Evolutionary conservation across 1,284 basidiomycete genomes (phyloP), one percentile per base, ranked within the genome.

Genomic region (Sanghuangporus weigelae): DNA sequence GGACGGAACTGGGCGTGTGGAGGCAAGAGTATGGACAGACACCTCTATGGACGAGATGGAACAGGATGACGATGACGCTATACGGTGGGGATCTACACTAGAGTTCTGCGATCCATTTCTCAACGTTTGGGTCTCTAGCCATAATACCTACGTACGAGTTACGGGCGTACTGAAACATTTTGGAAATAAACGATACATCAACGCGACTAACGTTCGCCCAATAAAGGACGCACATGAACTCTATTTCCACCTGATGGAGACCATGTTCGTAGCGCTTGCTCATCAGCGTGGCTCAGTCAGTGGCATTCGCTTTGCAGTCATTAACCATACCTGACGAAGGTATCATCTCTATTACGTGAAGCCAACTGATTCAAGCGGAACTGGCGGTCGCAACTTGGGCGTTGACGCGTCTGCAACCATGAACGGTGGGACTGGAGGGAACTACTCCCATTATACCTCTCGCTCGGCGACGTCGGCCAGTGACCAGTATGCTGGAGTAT

Each of bases 141-240:
- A 53, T 44, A 11, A 40, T 62, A 51, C 36, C 62, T 55, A 60
- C 72, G 87, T 96, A 44, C 86, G 92, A n/a, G 85, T 97, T 26
- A 84, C 92, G 42, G 97, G 96, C n/a, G 82, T 81, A n/a, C 76
- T 98, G 68, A 98, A 98, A 75, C 82, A 81, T 7, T 98, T 97
- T 74, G 85, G 86, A 49, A 86, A 83, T 69, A 96, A 93, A 75
- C 82, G 87, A 70, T 92, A 93, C 72, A 82, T 98, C 71, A 91
- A 90, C 62, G 87, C 90, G 7, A 85, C 81, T 42, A 83, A 89
- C 68, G 84, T 98, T 67, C 85, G 89, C 35, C 78, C 79, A 4
- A 77, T 91, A 48, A 82, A 78, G 36, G 90, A 96, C 72, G 78
- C 81, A 46, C 86, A 94, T 73, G 95, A 99, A 74, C 76, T 93